A percentile compares a stretch with the other conserved stretches of the same genome.
Conservation (phyloP, 2,329 filamentous ascomycete genomes). For the Fusarium graminum region DNA sequence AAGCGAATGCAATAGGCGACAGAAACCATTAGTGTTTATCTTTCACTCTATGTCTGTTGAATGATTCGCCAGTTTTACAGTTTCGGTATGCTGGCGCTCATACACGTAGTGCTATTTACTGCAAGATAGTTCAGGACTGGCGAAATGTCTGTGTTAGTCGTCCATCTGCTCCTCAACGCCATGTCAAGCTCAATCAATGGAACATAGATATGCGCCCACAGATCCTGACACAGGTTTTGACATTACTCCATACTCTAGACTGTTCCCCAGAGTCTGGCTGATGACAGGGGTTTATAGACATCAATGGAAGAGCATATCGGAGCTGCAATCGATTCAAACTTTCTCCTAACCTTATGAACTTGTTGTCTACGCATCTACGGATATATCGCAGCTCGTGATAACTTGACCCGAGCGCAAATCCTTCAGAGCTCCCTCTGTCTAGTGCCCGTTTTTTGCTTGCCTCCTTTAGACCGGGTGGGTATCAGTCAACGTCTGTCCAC, state of each 20-base stretch:
- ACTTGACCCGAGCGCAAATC: slow-evolving; percentile 2
- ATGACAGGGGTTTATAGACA: slow-evolving; percentile 11
- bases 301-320: slow-evolving; percentile 32
- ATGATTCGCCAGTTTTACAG: slow-evolving; percentile 14
- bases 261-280: slow-evolving; percentile 23
- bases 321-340: slow-evolving; percentile 34
- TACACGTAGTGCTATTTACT: not conserved
- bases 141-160: not conserved
- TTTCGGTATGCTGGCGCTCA: slow-evolving; percentile 10
- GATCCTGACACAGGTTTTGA: slow-evolving; percentile 40
- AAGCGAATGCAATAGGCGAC: slow-evolving; percentile 37
- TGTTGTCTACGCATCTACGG: slow-evolving; percentile 6
- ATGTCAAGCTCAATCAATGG: not conserved
- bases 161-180: not conserved
- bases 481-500: slow-evolving; percentile 19
- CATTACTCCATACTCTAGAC: slow-evolving; percentile 16
- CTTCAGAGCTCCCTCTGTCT: slow-evolving; percentile 12
- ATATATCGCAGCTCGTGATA: slow-evolving; percentile 7
- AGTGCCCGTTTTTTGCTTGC: slow-evolving; percentile 28
- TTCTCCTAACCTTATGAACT: slow-evolving; percentile 14
- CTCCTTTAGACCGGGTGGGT: slow-evolving; percentile 50
- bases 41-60: slow-evolving; percentile 19
- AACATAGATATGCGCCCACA: slow-evolving; percentile 16
- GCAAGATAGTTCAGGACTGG: too few relatives aligned
- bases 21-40: slow-evolving; percentile 28